Percentiles rank a stretch among this genome's conserved stretches.
These are phyloP conservation scores for Apiotrichum gamsii DNA, from an alignment of 1,284 basidiomycete genomes.

Conservation along the genomic window DNA sequence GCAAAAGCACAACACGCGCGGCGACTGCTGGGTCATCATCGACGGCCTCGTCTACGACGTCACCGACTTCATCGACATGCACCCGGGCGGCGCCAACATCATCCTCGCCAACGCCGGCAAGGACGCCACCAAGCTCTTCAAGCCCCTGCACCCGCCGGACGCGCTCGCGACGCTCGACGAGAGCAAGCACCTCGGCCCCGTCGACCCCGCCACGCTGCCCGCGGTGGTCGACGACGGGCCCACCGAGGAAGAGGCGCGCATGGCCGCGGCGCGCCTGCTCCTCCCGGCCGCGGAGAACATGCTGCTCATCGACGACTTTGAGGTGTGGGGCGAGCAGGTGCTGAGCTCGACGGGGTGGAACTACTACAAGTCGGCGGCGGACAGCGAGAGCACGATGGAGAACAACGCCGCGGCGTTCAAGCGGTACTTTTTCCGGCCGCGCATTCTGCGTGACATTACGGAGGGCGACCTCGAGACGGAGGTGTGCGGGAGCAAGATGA, in stretches of 20 bases:
- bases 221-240: conserved; percentile 52
- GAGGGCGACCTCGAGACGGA: conserved; percentile 43
- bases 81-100: conserved; percentile 54
- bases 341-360: conserved; percentile 52
- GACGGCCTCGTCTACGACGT: conserved; percentile 54
- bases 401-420: conserved; percentile 52
- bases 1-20: conserved; percentile 51
- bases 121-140: conserved; percentile 54
- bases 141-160: conserved; percentile 49
- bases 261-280: conserved; percentile 57
- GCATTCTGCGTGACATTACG: conserved; percentile 38
- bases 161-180: conserved; percentile 46
- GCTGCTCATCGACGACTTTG: conserved; percentile 67
- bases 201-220: conserved; percentile 56
- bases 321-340: conserved; percentile 47
- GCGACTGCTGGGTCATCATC: conserved; percentile 79
- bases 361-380: conserved; percentile 53
- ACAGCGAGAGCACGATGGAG: conserved; percentile 50
- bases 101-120: conserved; percentile 54
- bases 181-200: conserved; percentile 63
- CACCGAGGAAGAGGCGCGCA: conserved; percentile 59
- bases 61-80: conserved; percentile 66
- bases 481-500: conserved; percentile 65
- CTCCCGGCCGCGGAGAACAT: conserved; percentile 62
- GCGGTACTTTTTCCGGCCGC: conserved; percentile 54